Conservation (phyloP, 2,329 filamentous ascomycete species). For the Penicillium sp. region DNA sequence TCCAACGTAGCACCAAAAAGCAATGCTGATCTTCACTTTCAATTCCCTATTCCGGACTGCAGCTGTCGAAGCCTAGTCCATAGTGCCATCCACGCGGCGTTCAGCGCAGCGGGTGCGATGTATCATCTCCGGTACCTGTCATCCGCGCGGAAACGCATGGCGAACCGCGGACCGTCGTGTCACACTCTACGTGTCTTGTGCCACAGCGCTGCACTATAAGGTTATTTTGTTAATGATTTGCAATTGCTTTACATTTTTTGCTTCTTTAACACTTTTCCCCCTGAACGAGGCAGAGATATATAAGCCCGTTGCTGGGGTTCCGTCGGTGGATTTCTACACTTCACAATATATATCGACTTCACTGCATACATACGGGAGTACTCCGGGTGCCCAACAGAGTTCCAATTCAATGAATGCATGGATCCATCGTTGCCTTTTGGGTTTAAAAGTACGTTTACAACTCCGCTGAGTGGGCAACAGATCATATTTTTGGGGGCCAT, state of each 20-base stretch:
- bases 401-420: not conserved
- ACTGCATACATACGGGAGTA: not conserved
- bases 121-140: slow-evolving; percentile 11
- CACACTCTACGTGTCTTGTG: slow-evolving; percentile 8
- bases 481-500: not conserved
- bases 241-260: not conserved
- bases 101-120: not conserved
- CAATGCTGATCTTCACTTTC: not conserved
- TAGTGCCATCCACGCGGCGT: slow-evolving; percentile 1
- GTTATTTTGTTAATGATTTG: slow-evolving; percentile 8
- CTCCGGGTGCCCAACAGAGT: not conserved
- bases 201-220: slow-evolving; percentile 9
- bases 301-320: slow-evolving; percentile 13
- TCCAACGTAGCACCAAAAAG: not conserved
- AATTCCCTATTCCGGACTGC: not conserved
- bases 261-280: not conserved
- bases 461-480: not conserved
- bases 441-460: not conserved
- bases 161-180: slow-evolving; percentile 7
- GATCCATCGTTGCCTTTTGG: not conserved
- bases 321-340: not conserved
- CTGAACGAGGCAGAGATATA: not conserved
- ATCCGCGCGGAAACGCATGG: slow-evolving; percentile 12
- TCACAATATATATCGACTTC: not conserved
- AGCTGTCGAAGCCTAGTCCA: not conserved